Conservation (phyloP, 2,329 filamentous ascomycete species). For the Verticillium nonalfalfae region DNA sequence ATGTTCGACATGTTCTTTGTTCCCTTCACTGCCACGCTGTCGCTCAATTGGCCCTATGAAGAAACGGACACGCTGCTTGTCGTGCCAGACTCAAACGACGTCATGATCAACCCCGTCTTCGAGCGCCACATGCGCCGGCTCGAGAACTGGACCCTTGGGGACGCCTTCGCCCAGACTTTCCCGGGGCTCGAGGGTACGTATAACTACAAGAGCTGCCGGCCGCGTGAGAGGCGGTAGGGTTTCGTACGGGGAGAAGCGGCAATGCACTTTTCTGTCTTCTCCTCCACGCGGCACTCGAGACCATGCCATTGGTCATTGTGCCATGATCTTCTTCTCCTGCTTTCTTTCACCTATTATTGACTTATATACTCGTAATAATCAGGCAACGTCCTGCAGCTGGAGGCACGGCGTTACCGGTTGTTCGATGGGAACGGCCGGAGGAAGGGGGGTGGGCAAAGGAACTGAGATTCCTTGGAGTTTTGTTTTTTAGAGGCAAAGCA, state of each 20-base stretch:
- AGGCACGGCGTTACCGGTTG: background rate
- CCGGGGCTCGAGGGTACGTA: conserved; percentile 47
- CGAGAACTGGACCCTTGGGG: conserved; percentile 77
- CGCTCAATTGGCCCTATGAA: conserved; percentile 80
- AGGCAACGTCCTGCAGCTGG: background rate
- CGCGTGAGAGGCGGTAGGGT: background rate
- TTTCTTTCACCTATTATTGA: background rate
- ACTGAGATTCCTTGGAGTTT: background rate
- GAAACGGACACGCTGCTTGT: conserved; percentile 62
- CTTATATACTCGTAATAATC: background rate
- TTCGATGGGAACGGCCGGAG: background rate
- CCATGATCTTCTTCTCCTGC: background rate
- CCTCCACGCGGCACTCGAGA: no score
- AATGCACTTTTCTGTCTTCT: no score
- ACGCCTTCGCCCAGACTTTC: conserved; percentile 58
- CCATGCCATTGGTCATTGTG: no score
- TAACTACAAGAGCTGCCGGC: conserved; percentile 20
- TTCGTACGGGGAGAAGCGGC: no score
- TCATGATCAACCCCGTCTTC: conserved; percentile 81
- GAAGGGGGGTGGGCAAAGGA: background rate
- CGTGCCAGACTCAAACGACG: conserved; percentile 51
- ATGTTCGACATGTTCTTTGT: conserved; percentile 79
- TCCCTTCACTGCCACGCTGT: conserved; percentile 69
- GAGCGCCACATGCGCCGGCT: conserved; percentile 70
- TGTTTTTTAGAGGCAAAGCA: background rate